A percentile compares a stretch with the other conserved stretches of the same genome.
phyloP scores from a whole-genome alignment of 306 rosid genomes.

The Lotus japonicus region DNA sequence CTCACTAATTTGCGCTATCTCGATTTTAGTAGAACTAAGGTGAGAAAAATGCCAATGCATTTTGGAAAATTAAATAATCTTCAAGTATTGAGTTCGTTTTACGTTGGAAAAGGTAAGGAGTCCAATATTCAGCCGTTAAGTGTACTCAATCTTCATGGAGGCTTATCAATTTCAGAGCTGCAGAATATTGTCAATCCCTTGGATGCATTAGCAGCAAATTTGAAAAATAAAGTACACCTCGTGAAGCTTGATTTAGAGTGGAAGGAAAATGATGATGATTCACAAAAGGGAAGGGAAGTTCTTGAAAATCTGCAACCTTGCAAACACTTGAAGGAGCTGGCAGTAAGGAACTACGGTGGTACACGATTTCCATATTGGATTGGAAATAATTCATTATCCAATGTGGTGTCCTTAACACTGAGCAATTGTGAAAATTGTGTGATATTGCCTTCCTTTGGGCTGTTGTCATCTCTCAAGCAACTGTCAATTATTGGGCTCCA shows the following conservation, averaged over 20 bases:
- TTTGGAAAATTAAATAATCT: not conserved
- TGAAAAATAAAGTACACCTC: not conserved
- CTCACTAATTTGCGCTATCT: too few species aligned
- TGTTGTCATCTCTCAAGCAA: not conserved
- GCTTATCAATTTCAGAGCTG: not conserved
- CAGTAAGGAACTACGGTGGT: not conserved
- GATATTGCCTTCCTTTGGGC: conserved; percentile 8
- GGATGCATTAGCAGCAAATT: not conserved
- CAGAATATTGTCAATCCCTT: not conserved
- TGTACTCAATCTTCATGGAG: not conserved
- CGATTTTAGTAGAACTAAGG: too few species aligned
- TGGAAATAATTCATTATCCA: not conserved
- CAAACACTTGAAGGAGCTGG: not conserved
- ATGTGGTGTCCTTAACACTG: not conserved
- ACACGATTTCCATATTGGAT: conserved; percentile 12
- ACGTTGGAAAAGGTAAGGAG: not conserved
- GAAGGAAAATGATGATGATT: not conserved
- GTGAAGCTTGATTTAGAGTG: not conserved
- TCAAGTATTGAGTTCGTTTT: conserved; percentile 1
- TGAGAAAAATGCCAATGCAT: not conserved
- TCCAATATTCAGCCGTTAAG: not conserved
- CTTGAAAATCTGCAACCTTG: conserved; percentile 19
- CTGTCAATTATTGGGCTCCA: not conserved
- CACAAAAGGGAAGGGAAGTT: not conserved
- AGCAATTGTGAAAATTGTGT: not conserved